These are phyloP conservation scores for Sugiyamaella castrensis DNA, from an alignment of 1,139 yeast species.

Conservation along the genomic window DNA sequence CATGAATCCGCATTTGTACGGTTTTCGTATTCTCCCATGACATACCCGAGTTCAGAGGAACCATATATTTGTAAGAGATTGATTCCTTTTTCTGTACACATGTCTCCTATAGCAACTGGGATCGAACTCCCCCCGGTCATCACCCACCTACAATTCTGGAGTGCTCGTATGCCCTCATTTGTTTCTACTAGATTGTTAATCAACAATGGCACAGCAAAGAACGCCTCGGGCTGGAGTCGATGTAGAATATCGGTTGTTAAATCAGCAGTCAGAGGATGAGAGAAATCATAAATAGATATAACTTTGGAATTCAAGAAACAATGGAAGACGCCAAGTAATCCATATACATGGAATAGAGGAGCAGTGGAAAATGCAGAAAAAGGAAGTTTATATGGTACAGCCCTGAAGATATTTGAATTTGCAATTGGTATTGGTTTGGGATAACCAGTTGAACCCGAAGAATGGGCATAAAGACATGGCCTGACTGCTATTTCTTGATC, in stretches of 20 bases:
- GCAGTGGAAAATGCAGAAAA: too few relatives aligned
- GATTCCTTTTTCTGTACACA: background rate
- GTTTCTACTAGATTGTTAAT: background rate
- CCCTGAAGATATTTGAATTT: background rate
- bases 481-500: background rate
- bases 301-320: too few relatives aligned
- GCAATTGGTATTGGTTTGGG: constrained; percentile 1
- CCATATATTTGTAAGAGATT: background rate
- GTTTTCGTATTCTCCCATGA: background rate
- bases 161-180: background rate
- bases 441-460: constrained; percentile 1
- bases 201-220: background rate
- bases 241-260: background rate
- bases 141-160: background rate
- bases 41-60: background rate
- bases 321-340: too few relatives aligned
- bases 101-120: background rate
- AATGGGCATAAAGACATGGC: background rate
- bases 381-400: too few relatives aligned
- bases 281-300: too few relatives aligned
- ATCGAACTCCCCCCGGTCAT: background rate
- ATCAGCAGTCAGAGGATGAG: background rate
- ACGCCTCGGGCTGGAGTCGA: background rate
- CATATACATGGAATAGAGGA: too few relatives aligned
- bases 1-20: background rate